These are phyloP conservation scores for Stachybotrys echinatus DNA, from an alignment of 2,329 filamentous ascomycete genomes.

Conservation along the genomic window DNA sequence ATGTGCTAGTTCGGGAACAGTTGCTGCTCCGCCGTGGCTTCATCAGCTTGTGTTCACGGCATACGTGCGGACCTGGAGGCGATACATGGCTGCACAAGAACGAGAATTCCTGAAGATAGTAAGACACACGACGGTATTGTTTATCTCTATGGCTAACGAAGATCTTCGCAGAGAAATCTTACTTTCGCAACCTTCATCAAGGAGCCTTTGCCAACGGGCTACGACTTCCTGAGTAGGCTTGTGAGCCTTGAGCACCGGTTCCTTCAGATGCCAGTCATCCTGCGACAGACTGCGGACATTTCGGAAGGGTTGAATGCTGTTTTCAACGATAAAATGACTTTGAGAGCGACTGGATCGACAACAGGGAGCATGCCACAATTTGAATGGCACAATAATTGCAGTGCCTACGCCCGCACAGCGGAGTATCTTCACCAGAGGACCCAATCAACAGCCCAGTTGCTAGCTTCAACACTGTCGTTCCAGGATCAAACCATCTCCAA, in stretches of 20 bases:
- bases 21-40: slow-evolving; percentile 8
- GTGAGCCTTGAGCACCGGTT: slow-evolving; percentile 18
- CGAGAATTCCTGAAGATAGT: slow-evolving; percentile 16
- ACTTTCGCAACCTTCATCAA: slow-evolving; percentile 22
- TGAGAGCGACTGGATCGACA: not conserved
- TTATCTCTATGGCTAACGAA: not conserved
- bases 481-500: slow-evolving; percentile 23
- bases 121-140: slow-evolving; percentile 2
- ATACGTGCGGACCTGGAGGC: slow-evolving; percentile 18
- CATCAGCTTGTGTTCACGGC: slow-evolving; percentile 15
- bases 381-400: slow-evolving; percentile 9
- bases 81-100: slow-evolving; percentile 16
- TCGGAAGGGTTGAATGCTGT: not conserved
- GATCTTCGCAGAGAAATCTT: slow-evolving; percentile 12
- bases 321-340: not conserved
- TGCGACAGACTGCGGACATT: not conserved
- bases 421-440: slow-evolving; percentile 16
- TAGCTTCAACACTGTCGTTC: slow-evolving; percentile 20
- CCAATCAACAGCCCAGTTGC: slow-evolving; percentile 16
- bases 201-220: slow-evolving; percentile 17
- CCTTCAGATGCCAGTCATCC: slow-evolving; percentile 8
- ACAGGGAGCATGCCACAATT: not conserved
- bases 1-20: not conserved
- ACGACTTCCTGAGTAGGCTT: slow-evolving; percentile 18
- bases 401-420: slow-evolving; percentile 13